Evolutionary conservation across 2,329 filamentous ascomycete genomes (phyloP).

Genomic region (Monosporascus cannonballus): DNA sequence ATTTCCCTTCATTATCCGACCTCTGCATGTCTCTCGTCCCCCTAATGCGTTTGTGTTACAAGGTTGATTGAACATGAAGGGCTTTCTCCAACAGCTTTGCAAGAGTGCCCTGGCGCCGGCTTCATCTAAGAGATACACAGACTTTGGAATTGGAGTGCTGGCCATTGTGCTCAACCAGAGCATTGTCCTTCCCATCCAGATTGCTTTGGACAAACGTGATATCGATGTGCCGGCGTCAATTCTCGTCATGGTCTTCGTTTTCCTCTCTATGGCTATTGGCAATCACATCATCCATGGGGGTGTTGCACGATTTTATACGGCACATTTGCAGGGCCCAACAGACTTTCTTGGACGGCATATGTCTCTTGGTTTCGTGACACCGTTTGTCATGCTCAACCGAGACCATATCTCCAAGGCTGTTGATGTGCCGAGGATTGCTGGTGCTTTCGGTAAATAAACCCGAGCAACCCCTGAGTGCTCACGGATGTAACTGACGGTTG

Average conservation of each 20-base stretch:
- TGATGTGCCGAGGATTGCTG: slow-evolving; percentile 20
- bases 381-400: slow-evolving; percentile 25
- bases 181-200: slow-evolving; percentile 21
- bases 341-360: slow-evolving; percentile 27
- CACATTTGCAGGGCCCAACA: slow-evolving; percentile 21
- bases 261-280: slow-evolving; percentile 15
- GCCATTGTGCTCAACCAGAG: slow-evolving; percentile 19
- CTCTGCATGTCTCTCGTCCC: slow-evolving; percentile 16
- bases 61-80: slow-evolving; percentile 5
- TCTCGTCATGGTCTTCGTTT: slow-evolving; percentile 21
- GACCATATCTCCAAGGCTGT: slow-evolving; percentile 18
- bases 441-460: slow-evolving; percentile 19
- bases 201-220: slow-evolving; percentile 15
- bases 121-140: slow-evolving; percentile 16
- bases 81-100: slow-evolving; percentile 17
- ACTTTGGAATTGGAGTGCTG: slow-evolving; percentile 19
- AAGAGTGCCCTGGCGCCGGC: slow-evolving; percentile 16
- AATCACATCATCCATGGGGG: slow-evolving; percentile 14
- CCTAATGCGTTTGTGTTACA: slow-evolving; percentile 12
- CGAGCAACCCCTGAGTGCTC: neutral
- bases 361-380: slow-evolving; percentile 26
- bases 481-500: slow-evolving; percentile 1
- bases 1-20: slow-evolving; percentile 1
- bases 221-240: slow-evolving; percentile 26
- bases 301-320: slow-evolving; percentile 15